These are phyloP conservation scores for Tardiomyces depauwii DNA, from an alignment of 1,139 yeast species.

Conservation along the genomic window DNA sequence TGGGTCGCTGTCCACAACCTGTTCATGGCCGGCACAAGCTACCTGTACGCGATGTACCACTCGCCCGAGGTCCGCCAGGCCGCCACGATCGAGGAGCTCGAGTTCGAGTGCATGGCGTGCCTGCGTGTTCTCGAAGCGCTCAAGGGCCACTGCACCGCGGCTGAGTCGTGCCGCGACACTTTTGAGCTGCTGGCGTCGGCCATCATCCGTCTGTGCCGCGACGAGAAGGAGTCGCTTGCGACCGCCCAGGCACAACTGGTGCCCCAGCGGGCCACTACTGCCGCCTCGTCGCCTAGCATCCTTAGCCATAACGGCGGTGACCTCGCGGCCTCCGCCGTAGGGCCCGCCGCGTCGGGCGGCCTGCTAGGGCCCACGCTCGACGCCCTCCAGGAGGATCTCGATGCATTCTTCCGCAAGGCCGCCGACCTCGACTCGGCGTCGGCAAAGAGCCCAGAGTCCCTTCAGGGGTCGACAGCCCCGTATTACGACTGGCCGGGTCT, in stretches of 20 bases:
- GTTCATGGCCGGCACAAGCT: conserved; percentile 84
- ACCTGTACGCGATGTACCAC: conserved; percentile 63
- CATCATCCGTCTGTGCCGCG: conserved; percentile 50
- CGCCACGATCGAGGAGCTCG: conserved; percentile 42
- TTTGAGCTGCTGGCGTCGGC: conserved; percentile 66
- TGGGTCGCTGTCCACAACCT: conserved; percentile 91
- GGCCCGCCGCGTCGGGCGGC: background rate
- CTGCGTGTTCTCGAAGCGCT: conserved; percentile 50
- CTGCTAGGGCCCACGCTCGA: background rate
- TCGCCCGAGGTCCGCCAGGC: conserved; percentile 41
- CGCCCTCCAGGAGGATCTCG: conserved; percentile 12
- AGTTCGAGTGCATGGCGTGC: conserved; percentile 45
- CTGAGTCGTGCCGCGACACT: conserved; percentile 56
- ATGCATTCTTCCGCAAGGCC: conserved; percentile 18
- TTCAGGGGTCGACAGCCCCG: background rate
- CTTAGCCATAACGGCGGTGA: background rate
- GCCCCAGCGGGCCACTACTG: conserved; percentile 1
- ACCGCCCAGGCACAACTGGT: background rate
- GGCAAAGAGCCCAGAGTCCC: conserved; percentile 6
- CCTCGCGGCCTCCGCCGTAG: background rate
- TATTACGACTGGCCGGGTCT: background rate
- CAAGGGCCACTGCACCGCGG: conserved; percentile 68
- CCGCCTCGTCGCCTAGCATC: background rate
- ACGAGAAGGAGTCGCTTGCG: conserved; percentile 19
- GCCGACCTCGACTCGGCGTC: conserved; percentile 15